Base-by-base conservation (phyloP, 106 monocot species). In the Platanthera guangdongensis region DNA sequence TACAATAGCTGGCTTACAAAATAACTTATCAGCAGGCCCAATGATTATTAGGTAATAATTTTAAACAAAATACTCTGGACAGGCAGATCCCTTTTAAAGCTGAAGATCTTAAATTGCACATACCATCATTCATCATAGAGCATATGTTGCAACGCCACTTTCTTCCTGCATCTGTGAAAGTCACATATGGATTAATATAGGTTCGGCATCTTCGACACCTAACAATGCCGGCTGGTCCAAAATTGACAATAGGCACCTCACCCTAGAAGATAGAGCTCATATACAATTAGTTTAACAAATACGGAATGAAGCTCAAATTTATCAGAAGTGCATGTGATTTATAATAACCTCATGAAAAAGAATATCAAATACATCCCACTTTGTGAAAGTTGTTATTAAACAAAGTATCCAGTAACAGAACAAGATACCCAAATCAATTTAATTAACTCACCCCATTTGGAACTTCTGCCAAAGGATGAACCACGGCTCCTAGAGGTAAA, bases 101-200 rank as follows among this genome's bases (percentile, higher is more conserved):
- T 70, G 47, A 70, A 51, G 22, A 25, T 73, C 73, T 12, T 51
- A 69, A 51, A 22, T 64, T 9, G 52, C 48, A 51, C 48, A 19
- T 88, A 99, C 99, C 99, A 84, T 99, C 99, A 90, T 99, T 99
- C 51, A 94, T 89, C 72, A 99, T 77, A 72, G 89, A 73, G 84
- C 99, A 99, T 68, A 94, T 88, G 73, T 94, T 99, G 87, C 99
- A 99, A 22, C 99, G 91, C 99, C 99, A 99, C 75, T 99, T 99
- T 74, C 94, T 86, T 74, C 99, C 99, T 45, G 83, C 82, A 85
- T 99, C 99, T 4, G 94, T 88, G 76, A 99, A 99, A 57, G 94
- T 87, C 19, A 83, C 99, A 78, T 94, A 99, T 47, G 99, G 90
- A 79, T 99, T 99, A 13, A 99, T 65, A 75, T 99, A 99, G 52